Evolutionary conservation across 208 protist species (phyloP).

Genomic region (Leishmania turanica): DNA sequence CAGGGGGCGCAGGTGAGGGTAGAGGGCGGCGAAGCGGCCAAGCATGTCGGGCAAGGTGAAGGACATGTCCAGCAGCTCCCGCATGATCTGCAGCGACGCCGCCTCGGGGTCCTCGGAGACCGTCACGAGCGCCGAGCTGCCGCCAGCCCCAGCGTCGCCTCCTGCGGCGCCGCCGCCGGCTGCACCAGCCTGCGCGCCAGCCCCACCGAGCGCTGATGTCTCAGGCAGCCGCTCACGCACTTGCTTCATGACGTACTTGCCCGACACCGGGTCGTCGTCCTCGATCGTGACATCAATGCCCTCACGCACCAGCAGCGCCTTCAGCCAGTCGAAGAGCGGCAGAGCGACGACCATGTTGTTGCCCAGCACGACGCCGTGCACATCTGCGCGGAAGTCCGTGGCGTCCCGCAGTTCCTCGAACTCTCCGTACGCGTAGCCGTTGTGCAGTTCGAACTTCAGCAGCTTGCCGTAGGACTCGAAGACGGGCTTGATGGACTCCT

Average conservation of each 20-base stretch:
- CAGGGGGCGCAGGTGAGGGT: conserved; percentile 74
- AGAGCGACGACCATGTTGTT: conserved; percentile 63
- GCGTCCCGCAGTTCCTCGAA: conserved; percentile 63
- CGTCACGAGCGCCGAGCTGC: conserved; percentile 39
- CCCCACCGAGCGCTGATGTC: conserved; percentile 8
- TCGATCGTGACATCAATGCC: conserved; percentile 77
- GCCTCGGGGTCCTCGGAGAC: conserved; percentile 41
- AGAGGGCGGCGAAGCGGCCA: conserved; percentile 52
- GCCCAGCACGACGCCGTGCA: conserved; percentile 76
- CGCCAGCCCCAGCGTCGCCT: conserved; percentile 7
- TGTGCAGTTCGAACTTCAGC: conserved; percentile 61
- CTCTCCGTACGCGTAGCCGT: conserved; percentile 78
- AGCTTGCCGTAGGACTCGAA: conserved; percentile 74
- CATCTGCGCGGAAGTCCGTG: conserved; percentile 61
- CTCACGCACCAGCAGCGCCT: conserved; percentile 59
- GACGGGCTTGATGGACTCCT: conserved; percentile 47
- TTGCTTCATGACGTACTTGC: conserved; percentile 50
- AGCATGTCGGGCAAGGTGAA: conserved; percentile 62
- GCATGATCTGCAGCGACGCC: conserved; percentile 68
- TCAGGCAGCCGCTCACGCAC: conserved; percentile 33
- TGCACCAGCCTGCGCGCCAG: background rate
- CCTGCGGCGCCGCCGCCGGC: conserved; percentile 4
- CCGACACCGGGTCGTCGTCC: conserved; percentile 75
- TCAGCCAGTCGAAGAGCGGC: conserved; percentile 81
- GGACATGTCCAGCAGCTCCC: conserved; percentile 65